Conservation (phyloP, 331 rosid genomes). For the Rhamnella rubrinervis region DNA sequence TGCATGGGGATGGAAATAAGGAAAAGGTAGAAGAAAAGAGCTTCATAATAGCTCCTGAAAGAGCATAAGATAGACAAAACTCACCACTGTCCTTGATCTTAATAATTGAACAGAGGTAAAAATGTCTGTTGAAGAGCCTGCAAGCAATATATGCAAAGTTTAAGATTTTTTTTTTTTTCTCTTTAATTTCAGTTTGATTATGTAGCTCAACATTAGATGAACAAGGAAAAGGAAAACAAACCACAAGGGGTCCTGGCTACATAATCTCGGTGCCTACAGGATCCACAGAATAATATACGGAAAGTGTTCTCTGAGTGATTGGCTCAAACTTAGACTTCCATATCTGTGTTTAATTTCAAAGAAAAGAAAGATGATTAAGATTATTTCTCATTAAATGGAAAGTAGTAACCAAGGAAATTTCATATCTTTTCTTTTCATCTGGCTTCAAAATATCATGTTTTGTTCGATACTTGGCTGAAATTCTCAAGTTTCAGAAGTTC, state of each 20-base stretch:
- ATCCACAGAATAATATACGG: conserved; percentile 73
- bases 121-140: conserved; percentile 41
- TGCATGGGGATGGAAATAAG: neutral
- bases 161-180: conserved; percentile 14
- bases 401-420: neutral
- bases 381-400: neutral
- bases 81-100: conserved; percentile 30
- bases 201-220: conserved; percentile 2
- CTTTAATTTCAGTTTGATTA: neutral
- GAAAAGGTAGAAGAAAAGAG: neutral
- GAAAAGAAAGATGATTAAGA: conserved; percentile 29
- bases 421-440: too few species aligned
- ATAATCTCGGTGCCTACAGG: conserved; percentile 90
- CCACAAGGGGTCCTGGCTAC: conserved; percentile 52
- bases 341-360: conserved; percentile 40
- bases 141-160: conserved; percentile 25
- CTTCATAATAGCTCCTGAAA: neutral
- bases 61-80: conserved; percentile 19
- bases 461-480: neutral
- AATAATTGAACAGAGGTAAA: conserved; percentile 26
- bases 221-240: conserved; percentile 33
- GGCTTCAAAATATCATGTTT: neutral
- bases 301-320: conserved; percentile 55
- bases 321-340: conserved; percentile 75
- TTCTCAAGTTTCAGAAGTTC: neutral